Evolutionary conservation across 805 yeast genomes (phyloP), one percentile per base, ranked within the genome.

Genomic region (Candida morakotiae): DNA sequence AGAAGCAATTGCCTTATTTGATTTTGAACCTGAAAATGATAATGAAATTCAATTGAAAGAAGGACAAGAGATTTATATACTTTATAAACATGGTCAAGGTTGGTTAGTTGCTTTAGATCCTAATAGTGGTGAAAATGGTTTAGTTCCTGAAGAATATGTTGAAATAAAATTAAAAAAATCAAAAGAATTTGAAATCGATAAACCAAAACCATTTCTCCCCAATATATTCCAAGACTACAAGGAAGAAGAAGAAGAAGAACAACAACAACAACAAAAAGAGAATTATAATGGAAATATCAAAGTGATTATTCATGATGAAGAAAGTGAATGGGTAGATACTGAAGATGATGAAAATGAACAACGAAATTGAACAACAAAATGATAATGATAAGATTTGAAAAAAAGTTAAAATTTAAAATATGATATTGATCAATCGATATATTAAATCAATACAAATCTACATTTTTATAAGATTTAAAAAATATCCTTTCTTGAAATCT

Each of bases 11-110:
- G 97, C 97, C 1, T 57, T 93, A 31, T 93, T 87, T 56, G 91
- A 89, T 49, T 93, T 93, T 54, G 73, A 65, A 29, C 96, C 98
- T 0, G 98, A 93, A 56, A 93, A 93, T 58, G 96, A 87, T 49
- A 93, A 93, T 58, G 99, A 93, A 53, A 77, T 89, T 31, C 76
- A 73, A 9, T 64, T 93, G 22, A 61, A 53, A 10, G 94, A 83
- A 49, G 95, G 96, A 24, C 97, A 93, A 60, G 58, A 77, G 10
- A 77, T 93, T 2, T 82, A 88, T 76, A 83, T 93, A 21, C 79
- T 83, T 41, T 91, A 89, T 58, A 77, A 94, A 40, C 96, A 91
- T 57, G 98, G 98, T 18, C 97, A 91, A 57, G 99, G 99, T 6
- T 93, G 98, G 99, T 72, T 93, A 3, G 97, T 93, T 35, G 98